A percentile compares a stretch with the other conserved stretches of the same genome.
phyloP scores from a whole-genome alignment of 2,329 filamentous ascomycete genomes.

The Daldinia eschscholtzii region DNA sequence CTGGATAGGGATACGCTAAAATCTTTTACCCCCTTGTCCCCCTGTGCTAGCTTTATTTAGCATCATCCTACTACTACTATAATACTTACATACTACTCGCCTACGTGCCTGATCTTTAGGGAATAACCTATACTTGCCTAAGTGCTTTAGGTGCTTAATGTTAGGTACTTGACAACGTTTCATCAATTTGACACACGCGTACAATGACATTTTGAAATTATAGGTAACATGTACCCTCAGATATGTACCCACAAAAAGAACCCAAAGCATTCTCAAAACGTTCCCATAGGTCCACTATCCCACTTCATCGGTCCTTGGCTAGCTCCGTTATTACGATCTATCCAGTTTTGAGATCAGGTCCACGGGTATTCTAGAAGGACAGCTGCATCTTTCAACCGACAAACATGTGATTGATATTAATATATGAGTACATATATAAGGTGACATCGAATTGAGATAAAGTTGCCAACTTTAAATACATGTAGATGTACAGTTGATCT shows the following conservation, averaged over 20 bases:
- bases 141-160: neutral
- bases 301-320: slow-evolving; percentile 15
- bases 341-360: neutral
- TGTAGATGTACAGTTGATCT: neutral
- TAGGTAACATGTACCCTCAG: slow-evolving; percentile 15
- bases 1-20: slow-evolving; percentile 28
- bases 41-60: slow-evolving; percentile 42
- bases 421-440: neutral
- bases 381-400: neutral
- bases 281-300: neutral
- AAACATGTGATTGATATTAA: slow-evolving; percentile 12
- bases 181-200: slow-evolving; percentile 38
- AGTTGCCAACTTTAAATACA: neutral
- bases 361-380: slow-evolving; percentile 1
- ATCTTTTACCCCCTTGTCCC: slow-evolving; percentile 21
- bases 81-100: slow-evolving; percentile 5
- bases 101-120: slow-evolving; percentile 16
- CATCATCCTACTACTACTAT: slow-evolving; percentile 18
- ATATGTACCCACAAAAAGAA: neutral
- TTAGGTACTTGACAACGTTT: slow-evolving; percentile 4
- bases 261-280: neutral
- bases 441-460: neutral
- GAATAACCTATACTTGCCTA: slow-evolving; percentile 32
- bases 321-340: slow-evolving; percentile 16
- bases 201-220: slow-evolving; percentile 14